A percentile compares a stretch with the other conserved stretches of the same genome.
phyloP scores from a whole-genome alignment of 139 green algal genomes.

The Microglena sp. region DNA sequence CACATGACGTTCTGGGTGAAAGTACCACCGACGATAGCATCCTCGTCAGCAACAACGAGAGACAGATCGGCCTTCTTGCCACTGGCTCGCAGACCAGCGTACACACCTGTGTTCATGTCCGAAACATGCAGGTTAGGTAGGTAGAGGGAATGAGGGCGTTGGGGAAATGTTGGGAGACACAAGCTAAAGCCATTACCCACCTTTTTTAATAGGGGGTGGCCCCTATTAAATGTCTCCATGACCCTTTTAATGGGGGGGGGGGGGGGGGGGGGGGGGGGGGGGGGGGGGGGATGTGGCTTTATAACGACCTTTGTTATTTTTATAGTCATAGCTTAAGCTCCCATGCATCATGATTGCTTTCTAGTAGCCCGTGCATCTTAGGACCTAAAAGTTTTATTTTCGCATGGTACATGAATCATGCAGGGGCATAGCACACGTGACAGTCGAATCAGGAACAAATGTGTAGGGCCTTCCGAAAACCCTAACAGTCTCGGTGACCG shows the following conservation, averaged over 20 bases:
- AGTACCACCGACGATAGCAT: slow-evolving; percentile 64
- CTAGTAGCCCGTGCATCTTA: no score
- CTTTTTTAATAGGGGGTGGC: neutral
- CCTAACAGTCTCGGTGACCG: no score
- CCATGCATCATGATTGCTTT: no score
- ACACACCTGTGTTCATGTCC: slow-evolving; percentile 77
- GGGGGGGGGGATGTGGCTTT: no score
- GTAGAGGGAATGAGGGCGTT: neutral
- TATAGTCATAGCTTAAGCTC: no score
- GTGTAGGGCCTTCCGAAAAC: no score
- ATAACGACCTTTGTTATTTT: no score
- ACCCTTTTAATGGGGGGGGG: neutral
- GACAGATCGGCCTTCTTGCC: slow-evolving; percentile 86
- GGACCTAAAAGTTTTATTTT: no score
- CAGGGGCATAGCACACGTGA: no score
- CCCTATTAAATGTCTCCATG: neutral
- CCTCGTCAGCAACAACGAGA: slow-evolving; percentile 72
- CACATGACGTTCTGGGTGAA: slow-evolving; percentile 97
- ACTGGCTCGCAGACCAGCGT: slow-evolving; percentile 64
- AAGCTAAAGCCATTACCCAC: neutral
- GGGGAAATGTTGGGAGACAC: neutral
- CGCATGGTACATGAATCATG: no score
- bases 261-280: no score
- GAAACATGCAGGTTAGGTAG: neutral
- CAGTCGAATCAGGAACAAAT: no score